Evolutionary conservation across 345 rosid genomes (phyloP).

Genomic region (Aegle marmelos): DNA sequence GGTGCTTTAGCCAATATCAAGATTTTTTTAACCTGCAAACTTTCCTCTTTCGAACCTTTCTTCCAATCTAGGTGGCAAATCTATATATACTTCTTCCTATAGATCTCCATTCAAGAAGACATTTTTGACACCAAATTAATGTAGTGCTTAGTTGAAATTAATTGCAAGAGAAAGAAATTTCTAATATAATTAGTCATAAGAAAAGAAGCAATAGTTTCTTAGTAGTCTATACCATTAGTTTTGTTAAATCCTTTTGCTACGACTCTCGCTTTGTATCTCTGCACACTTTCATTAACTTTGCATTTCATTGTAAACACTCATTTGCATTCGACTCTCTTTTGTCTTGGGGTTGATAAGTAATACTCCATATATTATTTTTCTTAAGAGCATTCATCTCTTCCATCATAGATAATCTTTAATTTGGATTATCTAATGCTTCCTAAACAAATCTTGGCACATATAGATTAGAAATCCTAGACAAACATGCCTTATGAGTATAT

Average conservation of each 20-base stretch:
- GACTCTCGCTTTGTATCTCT: background rate
- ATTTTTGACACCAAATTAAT: too few relatives aligned
- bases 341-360: background rate
- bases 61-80: background rate
- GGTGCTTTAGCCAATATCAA: too few relatives aligned
- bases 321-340: background rate
- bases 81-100: too few relatives aligned
- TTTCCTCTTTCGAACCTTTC: too few relatives aligned
- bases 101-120: too few relatives aligned
- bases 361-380: background rate
- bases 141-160: background rate
- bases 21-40: too few relatives aligned
- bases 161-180: background rate
- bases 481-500: background rate
- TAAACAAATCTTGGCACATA: background rate
- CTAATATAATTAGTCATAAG: background rate
- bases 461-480: background rate
- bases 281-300: background rate
- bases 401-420: background rate
- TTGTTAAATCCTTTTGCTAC: background rate
- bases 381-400: background rate
- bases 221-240: background rate
- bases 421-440: background rate
- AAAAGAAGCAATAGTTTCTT: background rate
- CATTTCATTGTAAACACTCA: background rate